phyloP scores from a whole-genome alignment of 768 basidiomycete species.

The Favolaschia claudopus region DNA sequence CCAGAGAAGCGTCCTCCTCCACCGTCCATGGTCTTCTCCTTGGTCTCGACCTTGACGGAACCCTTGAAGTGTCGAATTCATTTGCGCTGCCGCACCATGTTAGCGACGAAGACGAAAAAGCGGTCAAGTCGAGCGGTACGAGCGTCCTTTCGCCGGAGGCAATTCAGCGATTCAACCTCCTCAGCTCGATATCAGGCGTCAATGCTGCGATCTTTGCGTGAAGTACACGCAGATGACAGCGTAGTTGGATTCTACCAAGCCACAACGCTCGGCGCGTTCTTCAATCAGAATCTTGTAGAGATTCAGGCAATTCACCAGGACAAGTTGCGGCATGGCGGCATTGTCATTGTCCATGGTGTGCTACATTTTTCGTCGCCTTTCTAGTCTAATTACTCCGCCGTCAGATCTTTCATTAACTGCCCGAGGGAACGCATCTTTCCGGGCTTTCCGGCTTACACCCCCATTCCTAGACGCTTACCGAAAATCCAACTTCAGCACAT shows the following conservation, averaged over 20 bases:
- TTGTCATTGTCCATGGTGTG: constrained; percentile 85
- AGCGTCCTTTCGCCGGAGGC: constrained; percentile 14
- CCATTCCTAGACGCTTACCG: constrained; percentile 85
- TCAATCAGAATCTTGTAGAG: constrained; percentile 81
- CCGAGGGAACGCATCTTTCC: constrained; percentile 87
- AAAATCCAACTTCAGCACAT: constrained; percentile 82
- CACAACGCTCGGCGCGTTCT: constrained; percentile 84
- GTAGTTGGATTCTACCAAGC: constrained; percentile 96
- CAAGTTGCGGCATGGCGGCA: constrained; percentile 83
- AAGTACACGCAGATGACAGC: constrained; percentile 91
- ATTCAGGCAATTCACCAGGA: constrained; percentile 88
- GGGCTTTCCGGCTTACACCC: constrained; percentile 84
- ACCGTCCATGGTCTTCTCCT: constrained; percentile 85
- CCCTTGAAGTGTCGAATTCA: constrained; percentile 89
- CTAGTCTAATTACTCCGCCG: constrained; percentile 22
- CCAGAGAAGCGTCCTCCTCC: constrained; percentile 77
- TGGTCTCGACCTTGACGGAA: constrained; percentile 91
- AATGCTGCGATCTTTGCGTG: constrained; percentile 88
- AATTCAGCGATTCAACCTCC: constrained; percentile 17
- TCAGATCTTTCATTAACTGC: constrained; percentile 80
- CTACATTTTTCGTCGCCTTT: constrained; percentile 18
- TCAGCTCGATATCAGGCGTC: constrained; percentile 82
- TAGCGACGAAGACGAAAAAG: constrained; percentile 83
- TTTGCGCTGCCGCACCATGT: constrained; percentile 82
- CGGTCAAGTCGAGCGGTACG: constrained; percentile 78